Conservation (phyloP, 441 rosid species). For the Pelargonium cotyledonis region DNA sequence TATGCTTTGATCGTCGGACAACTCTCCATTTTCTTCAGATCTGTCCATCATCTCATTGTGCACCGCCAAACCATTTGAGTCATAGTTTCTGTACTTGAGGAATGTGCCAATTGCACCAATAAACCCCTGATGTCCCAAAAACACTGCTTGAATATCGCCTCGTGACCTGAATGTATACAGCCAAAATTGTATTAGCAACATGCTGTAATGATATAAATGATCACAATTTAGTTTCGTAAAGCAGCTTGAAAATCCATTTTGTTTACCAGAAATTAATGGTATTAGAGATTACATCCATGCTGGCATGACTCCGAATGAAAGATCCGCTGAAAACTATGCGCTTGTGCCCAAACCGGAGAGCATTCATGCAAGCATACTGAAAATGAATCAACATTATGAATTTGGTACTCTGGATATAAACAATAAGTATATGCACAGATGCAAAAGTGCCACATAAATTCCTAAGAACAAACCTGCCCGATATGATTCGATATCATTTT, state of each 20-base stretch:
- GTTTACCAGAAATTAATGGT: slow-evolving; percentile 88
- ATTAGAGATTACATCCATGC: slow-evolving; percentile 91
- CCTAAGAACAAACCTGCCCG: slow-evolving; percentile 59
- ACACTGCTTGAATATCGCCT: not conserved
- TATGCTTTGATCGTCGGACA: slow-evolving; percentile 30
- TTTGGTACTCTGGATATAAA: no score
- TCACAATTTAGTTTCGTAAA: no score
- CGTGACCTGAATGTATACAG: not conserved
- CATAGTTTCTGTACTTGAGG: not conserved
- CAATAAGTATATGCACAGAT: no score
- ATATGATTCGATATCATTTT: slow-evolving; percentile 97
- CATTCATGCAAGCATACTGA: slow-evolving; percentile 28
- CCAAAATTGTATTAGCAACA: no score
- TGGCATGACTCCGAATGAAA: slow-evolving; percentile 89
- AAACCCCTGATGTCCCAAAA: slow-evolving; percentile 2
- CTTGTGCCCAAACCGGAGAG: slow-evolving; percentile 26
- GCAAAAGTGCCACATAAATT: not conserved
- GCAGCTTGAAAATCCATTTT: not conserved
- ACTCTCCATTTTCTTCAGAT: slow-evolving; percentile 25
- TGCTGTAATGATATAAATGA: no score
- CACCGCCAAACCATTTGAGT: not conserved
- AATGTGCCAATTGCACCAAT: not conserved
- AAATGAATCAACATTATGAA: not conserved
- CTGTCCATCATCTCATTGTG: slow-evolving; percentile 16
- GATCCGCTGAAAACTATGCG: slow-evolving; percentile 56